Percentiles rank a stretch among this genome's conserved stretches.
These are phyloP conservation scores for Neonectria hederae DNA, from an alignment of 2,329 filamentous ascomycete species.

Conservation along the genomic window DNA sequence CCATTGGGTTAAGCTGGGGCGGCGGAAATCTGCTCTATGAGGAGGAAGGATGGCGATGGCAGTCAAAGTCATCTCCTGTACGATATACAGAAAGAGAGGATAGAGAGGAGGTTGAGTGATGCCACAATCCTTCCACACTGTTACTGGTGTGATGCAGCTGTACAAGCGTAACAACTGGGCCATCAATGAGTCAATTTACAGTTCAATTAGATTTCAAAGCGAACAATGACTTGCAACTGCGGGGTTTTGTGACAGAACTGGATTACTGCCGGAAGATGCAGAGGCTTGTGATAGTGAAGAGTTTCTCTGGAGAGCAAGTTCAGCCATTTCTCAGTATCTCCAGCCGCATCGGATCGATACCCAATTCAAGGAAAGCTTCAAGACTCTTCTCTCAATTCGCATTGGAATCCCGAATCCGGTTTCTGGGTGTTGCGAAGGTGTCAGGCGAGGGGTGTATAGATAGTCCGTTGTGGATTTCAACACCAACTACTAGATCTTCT, in stretches of 20 bases:
- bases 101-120: slow-evolving; percentile 22
- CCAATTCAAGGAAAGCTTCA: neutral
- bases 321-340: neutral
- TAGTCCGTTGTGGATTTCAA: neutral
- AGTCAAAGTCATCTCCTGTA: slow-evolving; percentile 30
- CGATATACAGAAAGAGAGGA: slow-evolving; percentile 31
- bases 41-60: neutral
- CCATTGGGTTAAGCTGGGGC: neutral
- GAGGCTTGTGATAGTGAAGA: neutral
- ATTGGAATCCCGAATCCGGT: neutral
- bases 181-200: slow-evolving; percentile 3
- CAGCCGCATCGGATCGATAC: neutral
- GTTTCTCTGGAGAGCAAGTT: neutral
- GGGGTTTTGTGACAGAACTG: neutral
- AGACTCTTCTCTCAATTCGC: neutral
- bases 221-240: neutral
- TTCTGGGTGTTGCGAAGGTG: neutral
- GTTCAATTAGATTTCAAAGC: neutral
- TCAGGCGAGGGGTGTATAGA: neutral
- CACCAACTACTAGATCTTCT: neutral
- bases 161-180: slow-evolving; percentile 34
- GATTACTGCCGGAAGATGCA: neutral
- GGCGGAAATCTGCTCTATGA: neutral
- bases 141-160: slow-evolving; percentile 34
- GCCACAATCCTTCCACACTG: slow-evolving; percentile 6